These are phyloP conservation scores for Melampsora americana DNA, from an alignment of 1,284 basidiomycete species.

Conservation along the genomic window DNA sequence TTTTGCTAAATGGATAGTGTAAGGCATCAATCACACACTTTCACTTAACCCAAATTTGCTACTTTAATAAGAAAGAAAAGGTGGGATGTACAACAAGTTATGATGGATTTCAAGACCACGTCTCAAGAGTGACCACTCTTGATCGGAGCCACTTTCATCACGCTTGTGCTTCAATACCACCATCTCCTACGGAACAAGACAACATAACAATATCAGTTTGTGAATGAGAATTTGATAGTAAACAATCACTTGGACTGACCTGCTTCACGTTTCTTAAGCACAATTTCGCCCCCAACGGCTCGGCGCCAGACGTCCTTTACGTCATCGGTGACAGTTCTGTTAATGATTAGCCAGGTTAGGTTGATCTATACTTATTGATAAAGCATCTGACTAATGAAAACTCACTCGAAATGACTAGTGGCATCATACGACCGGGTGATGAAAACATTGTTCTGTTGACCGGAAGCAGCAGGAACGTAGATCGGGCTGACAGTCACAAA, in stretches of 20 bases:
- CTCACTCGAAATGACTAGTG: constrained; percentile 88
- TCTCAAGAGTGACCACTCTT: background rate
- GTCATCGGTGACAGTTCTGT: constrained; percentile 61
- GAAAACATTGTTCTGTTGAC: constrained; percentile 81
- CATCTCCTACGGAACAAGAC: constrained; percentile 29
- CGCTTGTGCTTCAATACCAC: constrained; percentile 41
- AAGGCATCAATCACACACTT: too few relatives aligned
- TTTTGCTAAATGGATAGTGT: too few relatives aligned
- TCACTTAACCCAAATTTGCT: too few relatives aligned
- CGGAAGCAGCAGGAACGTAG: constrained; percentile 81
- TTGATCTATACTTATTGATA: background rate
- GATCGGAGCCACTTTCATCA: background rate
- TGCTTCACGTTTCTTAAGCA: constrained; percentile 43
- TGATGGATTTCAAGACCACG: background rate
- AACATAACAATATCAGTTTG: background rate
- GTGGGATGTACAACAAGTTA: background rate
- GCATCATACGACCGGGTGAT: constrained; percentile 98
- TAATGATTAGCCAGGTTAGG: background rate
- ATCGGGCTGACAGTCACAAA: constrained; percentile 85
- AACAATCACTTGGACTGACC: constrained; percentile 9
- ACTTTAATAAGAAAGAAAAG: background rate
- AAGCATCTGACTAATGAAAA: background rate
- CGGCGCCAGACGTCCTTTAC: constrained; percentile 90
- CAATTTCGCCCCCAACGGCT: constrained; percentile 61
- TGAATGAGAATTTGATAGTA: background rate